phyloP scores from a whole-genome alignment of 768 basidiomycete species.

The Russula griseocarnosa region DNA sequence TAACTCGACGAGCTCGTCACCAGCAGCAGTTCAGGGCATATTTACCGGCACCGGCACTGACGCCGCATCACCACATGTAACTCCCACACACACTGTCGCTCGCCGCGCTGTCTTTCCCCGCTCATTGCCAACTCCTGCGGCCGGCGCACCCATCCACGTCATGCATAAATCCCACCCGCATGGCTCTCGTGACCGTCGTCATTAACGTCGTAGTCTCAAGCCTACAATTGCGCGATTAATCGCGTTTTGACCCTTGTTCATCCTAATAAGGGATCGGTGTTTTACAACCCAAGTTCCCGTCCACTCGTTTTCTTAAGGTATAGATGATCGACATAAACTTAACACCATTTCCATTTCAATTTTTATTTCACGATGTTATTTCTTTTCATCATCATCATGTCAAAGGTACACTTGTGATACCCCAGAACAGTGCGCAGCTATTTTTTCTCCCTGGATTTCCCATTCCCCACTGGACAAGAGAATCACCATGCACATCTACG shows the following conservation, averaged over 20 bases:
- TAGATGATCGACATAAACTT: constrained; percentile 16
- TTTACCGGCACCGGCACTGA: neutral
- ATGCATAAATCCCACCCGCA: constrained; percentile 15
- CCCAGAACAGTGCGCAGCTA: neutral
- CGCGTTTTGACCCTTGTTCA: neutral
- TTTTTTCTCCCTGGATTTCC: neutral
- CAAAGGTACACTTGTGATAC: constrained; percentile 16
- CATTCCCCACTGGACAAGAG: neutral
- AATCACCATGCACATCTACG: neutral
- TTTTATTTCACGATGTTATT: neutral
- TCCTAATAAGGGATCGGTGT: constrained; percentile 27
- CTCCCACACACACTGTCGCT: constrained; percentile 59
- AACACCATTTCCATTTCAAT: neutral
- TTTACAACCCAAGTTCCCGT: constrained; percentile 31
- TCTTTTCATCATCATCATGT: neutral
- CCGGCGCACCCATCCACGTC: constrained; percentile 19
- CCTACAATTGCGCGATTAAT: constrained; percentile 17
- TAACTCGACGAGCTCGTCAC: constrained; percentile 25
- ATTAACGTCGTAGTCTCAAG: constrained; percentile 11
- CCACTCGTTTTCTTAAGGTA: constrained; percentile 32
- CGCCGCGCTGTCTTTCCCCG: constrained; percentile 35
- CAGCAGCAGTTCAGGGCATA: neutral
- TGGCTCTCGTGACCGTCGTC: neutral
- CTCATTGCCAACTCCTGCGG: constrained; percentile 27
- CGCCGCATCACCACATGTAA: constrained; percentile 41